phyloP scores from a whole-genome alignment of 148 eudicot genomes.

The Dianthus caryophyllus region DNA sequence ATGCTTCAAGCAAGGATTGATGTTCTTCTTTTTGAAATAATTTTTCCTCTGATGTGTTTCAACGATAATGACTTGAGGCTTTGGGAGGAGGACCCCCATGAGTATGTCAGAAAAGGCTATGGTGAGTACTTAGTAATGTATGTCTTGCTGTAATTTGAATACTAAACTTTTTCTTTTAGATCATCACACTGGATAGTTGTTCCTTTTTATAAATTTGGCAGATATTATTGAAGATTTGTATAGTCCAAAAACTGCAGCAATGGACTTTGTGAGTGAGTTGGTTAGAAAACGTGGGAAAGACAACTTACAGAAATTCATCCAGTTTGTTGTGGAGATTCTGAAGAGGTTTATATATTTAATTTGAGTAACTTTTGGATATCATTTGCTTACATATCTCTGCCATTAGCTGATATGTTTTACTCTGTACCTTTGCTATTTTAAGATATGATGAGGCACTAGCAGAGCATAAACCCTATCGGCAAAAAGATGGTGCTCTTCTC shows the following conservation, averaged over 20 bases:
- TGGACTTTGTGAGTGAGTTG: slow-evolving; percentile 98
- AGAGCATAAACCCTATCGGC: slow-evolving; percentile 78
- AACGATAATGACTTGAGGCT: slow-evolving; percentile 86
- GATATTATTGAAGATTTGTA: slow-evolving; percentile 96
- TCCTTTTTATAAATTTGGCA: slow-evolving; percentile 25
- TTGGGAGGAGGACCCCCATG: slow-evolving; percentile 99
- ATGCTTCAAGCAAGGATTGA: slow-evolving; percentile 84
- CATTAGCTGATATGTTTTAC: background rate
- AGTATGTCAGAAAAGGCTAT: slow-evolving; percentile 98
- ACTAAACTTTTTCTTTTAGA: background rate
- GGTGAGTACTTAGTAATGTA: slow-evolving; percentile 68
- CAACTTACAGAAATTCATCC: slow-evolving; percentile 86
- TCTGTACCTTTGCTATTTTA: slow-evolving; percentile 8
- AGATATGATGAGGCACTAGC: slow-evolving; percentile 73
- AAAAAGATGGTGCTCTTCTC: slow-evolving; percentile 98
- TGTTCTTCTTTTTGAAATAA: slow-evolving; percentile 85
- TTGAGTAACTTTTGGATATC: background rate
- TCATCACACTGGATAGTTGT: background rate
- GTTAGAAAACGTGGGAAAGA: slow-evolving; percentile 97
- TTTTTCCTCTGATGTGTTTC: slow-evolving; percentile 97
- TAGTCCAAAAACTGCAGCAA: slow-evolving; percentile 97
- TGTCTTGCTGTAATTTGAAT: background rate
- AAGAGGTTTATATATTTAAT: slow-evolving; percentile 50
- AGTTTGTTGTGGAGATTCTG: slow-evolving; percentile 85
- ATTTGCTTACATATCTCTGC: background rate